Base-by-base conservation (phyloP, 805 yeast species). In the Lipomyces orientalis region DNA sequence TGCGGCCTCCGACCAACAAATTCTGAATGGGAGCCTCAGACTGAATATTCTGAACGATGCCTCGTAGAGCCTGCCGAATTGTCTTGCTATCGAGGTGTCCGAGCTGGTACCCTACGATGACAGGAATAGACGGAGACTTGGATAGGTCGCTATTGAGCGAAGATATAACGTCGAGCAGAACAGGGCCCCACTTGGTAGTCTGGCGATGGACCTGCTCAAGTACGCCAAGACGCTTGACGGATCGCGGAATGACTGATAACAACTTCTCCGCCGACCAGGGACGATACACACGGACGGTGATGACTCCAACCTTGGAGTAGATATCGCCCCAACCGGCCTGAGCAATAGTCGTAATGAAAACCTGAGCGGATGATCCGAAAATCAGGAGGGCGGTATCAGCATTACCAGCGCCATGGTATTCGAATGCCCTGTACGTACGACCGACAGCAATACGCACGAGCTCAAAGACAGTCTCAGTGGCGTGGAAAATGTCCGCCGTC, bases 121-220 rank as follows among this genome's bases (percentile, higher is more conserved):
- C 76, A 19, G 74, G 69, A 39, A 76, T 64, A 2, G 69, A 49
- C 55, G 73, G 58, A 34, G 64, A 58, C 19, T 68, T 72, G 4
- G 73, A 49, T 34, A 71, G 58, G 43, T 69, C 68, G 79, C 84
- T 81, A 61, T 86, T 86, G 55, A 73, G 65, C 25, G 73, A 51
- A 61, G 87, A 84, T 77, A 93, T 86, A 72, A 92, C 86, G 75
- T 93, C 97, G 71, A 93, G 84, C 72, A 90, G 82, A 54, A 93
- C 81, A 2, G 94, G 91, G 16, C 90, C 86, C 79, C 90, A 88
- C n/a, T 79, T 79, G 9, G 81, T 78, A 16, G 80, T 76, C 59
- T 73, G 75, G 16, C 73, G 71, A 14, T 84, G 78, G 54, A 89
- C 82, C 79, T 93, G 97, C 75, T 90, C 90, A 31, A 90, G 81